Conservation (phyloP, 805 yeast species). For the Starmerella scarabaei region DNA sequence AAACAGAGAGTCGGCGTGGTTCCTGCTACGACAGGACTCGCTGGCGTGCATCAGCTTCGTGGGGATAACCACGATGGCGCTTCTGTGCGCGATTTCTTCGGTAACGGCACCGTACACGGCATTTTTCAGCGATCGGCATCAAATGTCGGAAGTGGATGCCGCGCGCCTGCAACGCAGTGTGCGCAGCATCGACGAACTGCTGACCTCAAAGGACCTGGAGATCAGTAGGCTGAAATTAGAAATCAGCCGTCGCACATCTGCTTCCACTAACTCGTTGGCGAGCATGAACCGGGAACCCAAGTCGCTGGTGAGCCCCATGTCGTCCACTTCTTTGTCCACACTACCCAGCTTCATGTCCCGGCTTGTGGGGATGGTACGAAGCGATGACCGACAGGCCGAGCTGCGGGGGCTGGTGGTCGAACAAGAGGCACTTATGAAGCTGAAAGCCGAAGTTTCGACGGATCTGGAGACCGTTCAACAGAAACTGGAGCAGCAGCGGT, state of each 20-base stretch:
- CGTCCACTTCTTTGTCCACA: not conserved
- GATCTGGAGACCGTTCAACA: slow-evolving; percentile 24
- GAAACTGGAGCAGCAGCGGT: slow-evolving; percentile 21
- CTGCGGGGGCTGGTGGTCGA: slow-evolving; percentile 20
- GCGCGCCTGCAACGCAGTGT: slow-evolving; percentile 24
- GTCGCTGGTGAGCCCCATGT: slow-evolving; percentile 15
- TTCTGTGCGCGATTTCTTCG: slow-evolving; percentile 31
- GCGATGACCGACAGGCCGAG: slow-evolving; percentile 11
- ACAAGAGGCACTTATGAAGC: slow-evolving; percentile 26
- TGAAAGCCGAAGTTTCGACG: slow-evolving; percentile 24
- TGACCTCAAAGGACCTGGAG: slow-evolving; percentile 22
- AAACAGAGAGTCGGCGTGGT: slow-evolving; percentile 9
- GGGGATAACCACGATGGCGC: slow-evolving; percentile 33
- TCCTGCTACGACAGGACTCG: slow-evolving; percentile 19
- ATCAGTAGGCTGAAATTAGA: slow-evolving; percentile 22
- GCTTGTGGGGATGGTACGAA: slow-evolving; percentile 8
- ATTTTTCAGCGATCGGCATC: slow-evolving; percentile 21
- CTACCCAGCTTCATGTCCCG: not conserved
- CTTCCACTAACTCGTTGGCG: not conserved
- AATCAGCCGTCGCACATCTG: slow-evolving; percentile 1
- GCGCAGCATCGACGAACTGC: slow-evolving; percentile 24
- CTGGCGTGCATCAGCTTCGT: slow-evolving; percentile 29
- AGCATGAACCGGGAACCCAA: slow-evolving; percentile 20
- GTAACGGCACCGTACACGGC: slow-evolving; percentile 32
- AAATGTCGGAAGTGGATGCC: slow-evolving; percentile 24